Conservation (phyloP, 31 red algal genomes). For the Bonnemaisonia californica region DNA sequence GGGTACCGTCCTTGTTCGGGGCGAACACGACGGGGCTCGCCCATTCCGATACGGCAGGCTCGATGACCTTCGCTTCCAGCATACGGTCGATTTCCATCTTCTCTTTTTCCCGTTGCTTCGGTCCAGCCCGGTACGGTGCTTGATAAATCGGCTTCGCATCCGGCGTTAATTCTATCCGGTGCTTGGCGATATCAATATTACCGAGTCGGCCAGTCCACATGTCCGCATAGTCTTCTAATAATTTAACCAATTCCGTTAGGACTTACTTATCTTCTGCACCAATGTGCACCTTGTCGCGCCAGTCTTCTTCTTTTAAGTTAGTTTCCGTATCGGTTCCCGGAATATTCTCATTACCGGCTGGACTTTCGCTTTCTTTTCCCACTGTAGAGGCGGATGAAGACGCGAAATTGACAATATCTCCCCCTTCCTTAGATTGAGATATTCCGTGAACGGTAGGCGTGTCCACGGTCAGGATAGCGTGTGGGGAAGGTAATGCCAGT, state of each 20-base stretch:
- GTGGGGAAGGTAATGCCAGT: too few relatives aligned
- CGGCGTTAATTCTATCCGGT: conserved; percentile 9
- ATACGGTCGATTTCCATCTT: not conserved
- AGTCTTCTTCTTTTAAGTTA: too few relatives aligned
- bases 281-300: conserved; percentile 5
- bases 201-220: conserved; percentile 16
- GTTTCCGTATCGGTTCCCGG: too few relatives aligned
- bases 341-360: too few relatives aligned
- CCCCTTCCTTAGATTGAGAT: too few relatives aligned
- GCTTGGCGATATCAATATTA: not conserved
- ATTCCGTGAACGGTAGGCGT: too few relatives aligned
- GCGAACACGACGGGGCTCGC: conserved; percentile 8
- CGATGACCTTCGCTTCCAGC: not conserved
- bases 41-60: conserved; percentile 23
- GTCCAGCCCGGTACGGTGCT: conserved; percentile 7
- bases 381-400: too few relatives aligned
- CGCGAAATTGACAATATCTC: too few relatives aligned
- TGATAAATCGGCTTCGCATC: conserved; percentile 19
- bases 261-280: not conserved
- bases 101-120: not conserved
- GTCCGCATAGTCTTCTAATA: not conserved
- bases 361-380: too few relatives aligned
- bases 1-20: conserved; percentile 21
- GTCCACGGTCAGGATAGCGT: too few relatives aligned
- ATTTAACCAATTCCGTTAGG: not conserved